phyloP scores from a whole-genome alignment of 2,329 filamentous ascomycete species.

The Colletotrichum sp. region DNA sequence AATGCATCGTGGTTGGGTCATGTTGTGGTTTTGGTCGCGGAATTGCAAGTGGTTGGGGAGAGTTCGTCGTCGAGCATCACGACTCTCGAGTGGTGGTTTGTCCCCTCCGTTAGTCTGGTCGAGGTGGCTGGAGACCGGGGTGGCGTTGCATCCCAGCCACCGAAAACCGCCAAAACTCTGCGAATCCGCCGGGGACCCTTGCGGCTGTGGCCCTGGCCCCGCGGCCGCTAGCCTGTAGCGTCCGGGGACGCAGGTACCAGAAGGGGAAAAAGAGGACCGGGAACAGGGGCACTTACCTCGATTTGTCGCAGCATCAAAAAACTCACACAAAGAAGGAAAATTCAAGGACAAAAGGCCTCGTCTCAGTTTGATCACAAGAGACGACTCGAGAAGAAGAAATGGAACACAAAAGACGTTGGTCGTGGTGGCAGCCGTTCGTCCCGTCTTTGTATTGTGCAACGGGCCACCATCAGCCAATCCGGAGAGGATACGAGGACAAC shows the following conservation, averaged over 20 bases:
- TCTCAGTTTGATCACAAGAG: background rate
- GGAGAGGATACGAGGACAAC: background rate
- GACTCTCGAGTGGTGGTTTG: background rate
- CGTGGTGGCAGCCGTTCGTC: background rate
- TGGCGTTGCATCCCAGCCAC: constrained; percentile 18
- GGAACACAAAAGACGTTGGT: background rate
- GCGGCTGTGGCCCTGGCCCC: background rate
- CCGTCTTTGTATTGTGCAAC: background rate
- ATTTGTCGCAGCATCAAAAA: background rate
- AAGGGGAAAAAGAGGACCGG: background rate
- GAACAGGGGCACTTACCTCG: background rate
- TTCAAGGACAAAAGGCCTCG: background rate
- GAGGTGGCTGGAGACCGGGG: constrained; percentile 9
- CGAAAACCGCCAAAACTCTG: background rate
- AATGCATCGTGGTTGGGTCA: constrained; percentile 3
- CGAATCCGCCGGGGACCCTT: background rate
- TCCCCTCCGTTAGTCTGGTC: background rate
- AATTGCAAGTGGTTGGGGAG: constrained; percentile 17
- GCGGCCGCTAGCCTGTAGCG: constrained; percentile 9
- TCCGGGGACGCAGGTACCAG: constrained; percentile 15
- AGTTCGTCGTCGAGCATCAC: background rate
- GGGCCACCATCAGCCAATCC: background rate
- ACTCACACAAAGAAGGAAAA: background rate
- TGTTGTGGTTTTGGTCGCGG: constrained; percentile 10
- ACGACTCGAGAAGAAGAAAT: background rate